Percentiles rank a stretch among this genome's conserved stretches.
These are phyloP conservation scores for Akanthomyces uredinophilus DNA, from an alignment of 2,329 filamentous ascomycete species.

Conservation along the genomic window DNA sequence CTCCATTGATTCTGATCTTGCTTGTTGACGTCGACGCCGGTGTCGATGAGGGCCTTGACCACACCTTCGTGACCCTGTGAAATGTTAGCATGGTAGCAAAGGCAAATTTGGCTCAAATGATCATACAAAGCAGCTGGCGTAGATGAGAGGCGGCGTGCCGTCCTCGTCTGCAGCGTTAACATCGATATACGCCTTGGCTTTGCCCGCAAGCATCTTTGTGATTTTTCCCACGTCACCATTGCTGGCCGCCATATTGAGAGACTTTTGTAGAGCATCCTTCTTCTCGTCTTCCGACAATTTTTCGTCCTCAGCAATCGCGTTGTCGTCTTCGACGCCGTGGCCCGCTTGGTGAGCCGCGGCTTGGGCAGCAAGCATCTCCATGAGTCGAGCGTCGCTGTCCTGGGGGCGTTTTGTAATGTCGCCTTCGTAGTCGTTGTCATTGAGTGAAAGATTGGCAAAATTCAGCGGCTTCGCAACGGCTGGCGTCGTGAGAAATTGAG, in stretches of 20 bases:
- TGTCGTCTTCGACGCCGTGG: constrained; percentile 70
- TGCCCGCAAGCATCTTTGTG: constrained; percentile 66
- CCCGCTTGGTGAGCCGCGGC: constrained; percentile 71
- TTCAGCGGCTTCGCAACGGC: constrained; percentile 76
- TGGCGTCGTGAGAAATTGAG: constrained; percentile 86
- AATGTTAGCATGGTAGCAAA: constrained; percentile 16
- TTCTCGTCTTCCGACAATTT: constrained; percentile 73
- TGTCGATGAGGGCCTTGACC: constrained; percentile 75
- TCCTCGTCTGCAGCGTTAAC: constrained; percentile 88
- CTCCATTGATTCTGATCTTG: constrained; percentile 98
- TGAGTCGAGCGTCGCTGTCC: constrained; percentile 81
- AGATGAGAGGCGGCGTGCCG: constrained; percentile 92
- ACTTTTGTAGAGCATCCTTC: constrained; percentile 74
- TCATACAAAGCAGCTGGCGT: constrained; percentile 92
- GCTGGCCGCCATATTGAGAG: constrained; percentile 89
- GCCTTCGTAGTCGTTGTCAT: constrained; percentile 72
- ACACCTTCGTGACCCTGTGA: constrained; percentile 79
- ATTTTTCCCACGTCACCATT: constrained; percentile 89
- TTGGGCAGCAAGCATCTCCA: constrained; percentile 94
- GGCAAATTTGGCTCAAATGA: background rate
- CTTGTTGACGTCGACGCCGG: constrained; percentile 82
- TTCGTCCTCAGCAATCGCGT: constrained; percentile 69
- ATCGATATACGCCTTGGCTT: constrained; percentile 70
- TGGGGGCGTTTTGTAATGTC: constrained; percentile 46
- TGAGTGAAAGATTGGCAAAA: constrained; percentile 75